Percentiles rank a stretch among this genome's conserved stretches.
Evolutionary conservation across 2,329 filamentous ascomycete species (phyloP).

Genomic region (Emergomyces orientalis): DNA sequence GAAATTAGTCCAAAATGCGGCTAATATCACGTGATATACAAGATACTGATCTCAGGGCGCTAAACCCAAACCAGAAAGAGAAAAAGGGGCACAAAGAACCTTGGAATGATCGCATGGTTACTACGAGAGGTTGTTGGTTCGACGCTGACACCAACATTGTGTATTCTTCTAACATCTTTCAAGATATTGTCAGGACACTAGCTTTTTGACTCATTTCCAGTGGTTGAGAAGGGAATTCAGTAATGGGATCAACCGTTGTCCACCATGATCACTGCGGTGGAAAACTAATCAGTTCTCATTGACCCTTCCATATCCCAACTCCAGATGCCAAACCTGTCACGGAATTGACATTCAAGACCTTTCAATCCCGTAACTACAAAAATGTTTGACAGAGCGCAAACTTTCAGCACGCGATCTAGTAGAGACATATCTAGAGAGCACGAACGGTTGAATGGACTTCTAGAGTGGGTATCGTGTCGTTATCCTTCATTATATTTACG

Average conservation of each 20-base stretch:
- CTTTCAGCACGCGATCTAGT: conserved; percentile 7
- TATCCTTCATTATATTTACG: too few relatives aligned
- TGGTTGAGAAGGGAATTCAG: not conserved
- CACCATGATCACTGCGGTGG: not conserved
- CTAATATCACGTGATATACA: not conserved
- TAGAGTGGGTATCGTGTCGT: too few relatives aligned
- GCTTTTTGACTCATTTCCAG: not conserved
- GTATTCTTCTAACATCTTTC: not conserved
- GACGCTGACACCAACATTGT: too few relatives aligned
- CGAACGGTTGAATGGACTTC: conserved; percentile 8
- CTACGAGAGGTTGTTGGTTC: too few relatives aligned
- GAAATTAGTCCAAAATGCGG: not conserved
- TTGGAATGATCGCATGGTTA: too few relatives aligned
- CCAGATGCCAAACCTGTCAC: conserved; percentile 7
- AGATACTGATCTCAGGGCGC: too few relatives aligned
- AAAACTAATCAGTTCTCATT: too few relatives aligned
- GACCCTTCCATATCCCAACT: not conserved
- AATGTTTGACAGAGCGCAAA: conserved; percentile 9
- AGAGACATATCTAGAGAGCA: conserved; percentile 8
- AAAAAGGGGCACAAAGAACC: too few relatives aligned
- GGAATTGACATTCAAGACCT: too few relatives aligned
- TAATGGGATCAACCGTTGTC: not conserved
- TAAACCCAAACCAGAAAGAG: not conserved
- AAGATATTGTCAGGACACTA: not conserved
- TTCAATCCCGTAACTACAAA: conserved; percentile 9